Conservation (phyloP, 164 flowering plant genomes). For the Chloranthus sessilifolius region DNA sequence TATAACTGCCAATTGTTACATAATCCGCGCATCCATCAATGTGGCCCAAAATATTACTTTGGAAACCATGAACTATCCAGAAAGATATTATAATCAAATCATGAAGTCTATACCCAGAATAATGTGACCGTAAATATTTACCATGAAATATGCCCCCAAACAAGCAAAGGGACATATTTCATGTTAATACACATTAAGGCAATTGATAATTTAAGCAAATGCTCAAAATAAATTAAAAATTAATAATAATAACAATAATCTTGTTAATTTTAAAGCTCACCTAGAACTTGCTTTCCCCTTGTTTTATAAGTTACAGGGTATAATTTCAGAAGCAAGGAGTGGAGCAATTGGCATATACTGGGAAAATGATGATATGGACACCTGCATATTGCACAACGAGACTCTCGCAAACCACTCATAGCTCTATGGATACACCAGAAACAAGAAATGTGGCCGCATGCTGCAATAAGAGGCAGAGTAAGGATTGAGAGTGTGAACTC, state of each 20-base stretch:
- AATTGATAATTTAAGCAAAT: too few relatives aligned
- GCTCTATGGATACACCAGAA: constrained; percentile 81
- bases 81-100: not conserved
- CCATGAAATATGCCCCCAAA: not conserved
- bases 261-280: too few relatives aligned
- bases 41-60: too few relatives aligned
- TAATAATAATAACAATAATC: too few relatives aligned
- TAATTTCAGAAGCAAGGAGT: constrained; percentile 60
- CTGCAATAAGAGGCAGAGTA: constrained; percentile 34
- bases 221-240: not conserved
- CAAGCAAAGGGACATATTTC: not conserved
- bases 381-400: constrained; percentile 77
- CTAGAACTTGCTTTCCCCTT: constrained; percentile 50
- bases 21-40: too few relatives aligned
- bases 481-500: not conserved
- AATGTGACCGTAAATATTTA: not conserved
- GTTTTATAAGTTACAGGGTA: constrained; percentile 56
- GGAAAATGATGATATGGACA: constrained; percentile 70
- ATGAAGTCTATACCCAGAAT: not conserved
- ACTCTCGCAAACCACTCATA: constrained; percentile 40
- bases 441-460: constrained; percentile 86
- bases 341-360: constrained; percentile 56
- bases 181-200: too few relatives aligned
- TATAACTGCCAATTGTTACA: too few relatives aligned
- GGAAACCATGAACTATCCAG: too few relatives aligned